phyloP scores from a whole-genome alignment of 768 basidiomycete species.

The Clitopilus hobsonii region DNA sequence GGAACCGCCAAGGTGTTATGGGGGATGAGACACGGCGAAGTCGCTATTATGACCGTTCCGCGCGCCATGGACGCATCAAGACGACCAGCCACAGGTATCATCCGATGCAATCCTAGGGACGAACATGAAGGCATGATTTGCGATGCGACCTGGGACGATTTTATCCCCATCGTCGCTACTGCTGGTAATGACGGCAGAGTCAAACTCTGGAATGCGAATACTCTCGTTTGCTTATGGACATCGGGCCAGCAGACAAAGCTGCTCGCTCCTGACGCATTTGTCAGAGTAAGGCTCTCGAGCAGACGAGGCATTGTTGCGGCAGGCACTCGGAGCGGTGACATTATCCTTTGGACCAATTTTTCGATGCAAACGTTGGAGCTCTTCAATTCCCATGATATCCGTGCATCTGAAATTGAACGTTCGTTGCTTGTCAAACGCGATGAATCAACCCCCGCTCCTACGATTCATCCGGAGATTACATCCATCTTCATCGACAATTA shows the following conservation, averaged over 20 bases:
- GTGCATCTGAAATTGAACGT: neutral
- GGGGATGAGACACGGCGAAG: slow-evolving; percentile 69
- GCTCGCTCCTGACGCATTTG: slow-evolving; percentile 42
- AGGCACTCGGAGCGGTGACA: slow-evolving; percentile 52
- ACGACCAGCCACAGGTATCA: slow-evolving; percentile 38
- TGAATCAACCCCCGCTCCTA: no score
- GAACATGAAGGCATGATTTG: slow-evolving; percentile 59
- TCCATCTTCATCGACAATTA: slow-evolving; percentile 23
- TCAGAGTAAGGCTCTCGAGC: slow-evolving; percentile 43
- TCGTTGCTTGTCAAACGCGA: no score
- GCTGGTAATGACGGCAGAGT: slow-evolving; percentile 59
- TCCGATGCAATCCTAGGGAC: slow-evolving; percentile 48
- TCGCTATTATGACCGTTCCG: slow-evolving; percentile 54
- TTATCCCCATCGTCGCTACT: slow-evolving; percentile 34
- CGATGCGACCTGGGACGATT: slow-evolving; percentile 49
- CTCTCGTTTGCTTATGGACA: slow-evolving; percentile 58
- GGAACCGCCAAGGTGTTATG: slow-evolving; percentile 65
- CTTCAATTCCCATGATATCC: slow-evolving; percentile 5
- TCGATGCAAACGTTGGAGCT: slow-evolving; percentile 15
- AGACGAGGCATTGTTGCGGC: slow-evolving; percentile 41
- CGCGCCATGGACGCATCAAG: slow-evolving; percentile 54
- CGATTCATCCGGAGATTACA: neutral
- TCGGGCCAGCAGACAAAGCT: slow-evolving; percentile 33
- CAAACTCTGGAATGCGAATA: slow-evolving; percentile 69
- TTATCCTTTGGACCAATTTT: slow-evolving; percentile 52